Evolutionary conservation across 495 filamentous ascomycete genomes (phyloP).

Genomic region (Podospora tetraspora): DNA sequence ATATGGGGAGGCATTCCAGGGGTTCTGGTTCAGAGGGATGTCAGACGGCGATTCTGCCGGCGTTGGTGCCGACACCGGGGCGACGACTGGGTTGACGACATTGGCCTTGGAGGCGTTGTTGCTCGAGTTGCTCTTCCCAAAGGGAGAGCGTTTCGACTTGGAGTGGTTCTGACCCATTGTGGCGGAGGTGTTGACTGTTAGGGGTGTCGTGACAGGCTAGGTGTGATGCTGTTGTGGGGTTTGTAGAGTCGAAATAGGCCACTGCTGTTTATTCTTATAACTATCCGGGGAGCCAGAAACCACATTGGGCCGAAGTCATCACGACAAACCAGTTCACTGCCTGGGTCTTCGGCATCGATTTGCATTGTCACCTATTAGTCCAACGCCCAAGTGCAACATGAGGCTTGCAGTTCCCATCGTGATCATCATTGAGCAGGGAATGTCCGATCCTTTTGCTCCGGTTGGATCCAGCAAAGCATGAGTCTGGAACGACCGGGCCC

Average conservation of each 20-base stretch:
- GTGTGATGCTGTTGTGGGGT: background rate
- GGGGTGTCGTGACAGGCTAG: background rate
- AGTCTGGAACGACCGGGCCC: background rate
- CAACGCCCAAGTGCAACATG: background rate
- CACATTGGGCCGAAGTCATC: background rate
- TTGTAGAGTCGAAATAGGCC: background rate
- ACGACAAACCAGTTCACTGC: background rate
- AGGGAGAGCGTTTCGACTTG: background rate
- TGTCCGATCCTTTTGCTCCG: background rate
- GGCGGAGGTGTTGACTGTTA: background rate
- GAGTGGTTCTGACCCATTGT: background rate
- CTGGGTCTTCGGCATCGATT: background rate
- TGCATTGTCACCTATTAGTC: background rate
- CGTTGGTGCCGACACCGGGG: background rate
- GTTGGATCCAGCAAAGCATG: conserved; percentile 5
- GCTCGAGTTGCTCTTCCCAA: background rate
- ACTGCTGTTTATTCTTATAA: background rate
- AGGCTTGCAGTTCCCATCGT: background rate
- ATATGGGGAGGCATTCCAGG: background rate
- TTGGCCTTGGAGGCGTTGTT: background rate
- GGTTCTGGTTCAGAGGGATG: background rate
- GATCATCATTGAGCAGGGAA: background rate
- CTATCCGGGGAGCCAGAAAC: background rate
- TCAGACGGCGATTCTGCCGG: background rate
- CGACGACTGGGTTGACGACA: background rate